phyloP scores from a whole-genome alignment of 495 filamentous ascomycete genomes.

The Lophiotrema nucula region DNA sequence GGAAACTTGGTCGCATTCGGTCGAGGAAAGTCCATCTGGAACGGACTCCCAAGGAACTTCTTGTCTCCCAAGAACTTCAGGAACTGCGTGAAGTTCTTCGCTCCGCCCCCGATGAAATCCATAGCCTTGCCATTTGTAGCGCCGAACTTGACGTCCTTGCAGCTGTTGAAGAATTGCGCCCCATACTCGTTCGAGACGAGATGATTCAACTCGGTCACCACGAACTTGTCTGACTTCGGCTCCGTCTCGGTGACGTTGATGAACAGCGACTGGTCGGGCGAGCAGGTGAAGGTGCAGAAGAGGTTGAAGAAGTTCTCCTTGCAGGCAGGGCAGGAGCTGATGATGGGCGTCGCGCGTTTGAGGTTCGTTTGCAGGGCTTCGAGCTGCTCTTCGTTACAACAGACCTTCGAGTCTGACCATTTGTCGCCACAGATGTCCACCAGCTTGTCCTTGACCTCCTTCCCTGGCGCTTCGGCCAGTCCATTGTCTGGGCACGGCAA shows the following conservation, averaged over 20 bases:
- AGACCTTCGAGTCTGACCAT: conserved; percentile 80
- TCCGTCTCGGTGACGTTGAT: conserved; percentile 83
- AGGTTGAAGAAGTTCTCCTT: conserved; percentile 96
- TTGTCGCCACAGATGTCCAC: conserved; percentile 81
- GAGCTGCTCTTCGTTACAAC: conserved; percentile 83
- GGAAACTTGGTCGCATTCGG: conserved; percentile 50
- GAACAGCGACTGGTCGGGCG: conserved; percentile 92
- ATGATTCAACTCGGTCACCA: conserved; percentile 87
- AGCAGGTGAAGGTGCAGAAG: conserved; percentile 97
- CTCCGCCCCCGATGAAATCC: conserved; percentile 91
- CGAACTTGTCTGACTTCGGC: conserved; percentile 61
- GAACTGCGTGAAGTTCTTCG: conserved; percentile 82
- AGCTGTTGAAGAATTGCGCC: conserved; percentile 89
- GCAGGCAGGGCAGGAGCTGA: conserved; percentile 90
- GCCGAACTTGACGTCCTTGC: conserved; percentile 97
- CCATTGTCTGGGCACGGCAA: conserved; percentile 95
- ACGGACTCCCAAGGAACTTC: conserved; percentile 84
- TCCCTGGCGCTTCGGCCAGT: conserved; percentile 69
- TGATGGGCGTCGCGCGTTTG: conserved; percentile 81
- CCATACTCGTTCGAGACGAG: conserved; percentile 85
- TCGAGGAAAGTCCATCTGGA: conserved; percentile 90
- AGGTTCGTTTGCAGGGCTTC: conserved; percentile 75
- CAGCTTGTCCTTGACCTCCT: conserved; percentile 67
- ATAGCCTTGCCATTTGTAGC: conserved; percentile 89
- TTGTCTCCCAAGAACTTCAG: conserved; percentile 90